phyloP scores from a whole-genome alignment of 345 rosid species.

The Aquilaria sinensis region DNA sequence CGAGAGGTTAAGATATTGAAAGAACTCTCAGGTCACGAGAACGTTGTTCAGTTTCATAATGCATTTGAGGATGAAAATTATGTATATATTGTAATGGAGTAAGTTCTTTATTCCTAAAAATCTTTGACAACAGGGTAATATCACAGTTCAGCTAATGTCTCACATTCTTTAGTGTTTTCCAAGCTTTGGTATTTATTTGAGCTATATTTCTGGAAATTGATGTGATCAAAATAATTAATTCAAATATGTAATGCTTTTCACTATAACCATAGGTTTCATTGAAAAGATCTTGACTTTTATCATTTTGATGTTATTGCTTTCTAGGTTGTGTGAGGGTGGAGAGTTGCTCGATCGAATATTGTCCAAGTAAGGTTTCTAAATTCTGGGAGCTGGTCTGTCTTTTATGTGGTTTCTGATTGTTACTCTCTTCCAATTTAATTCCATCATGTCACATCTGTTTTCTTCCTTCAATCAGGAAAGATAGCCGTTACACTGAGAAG shows the following conservation, averaged over 20 bases:
- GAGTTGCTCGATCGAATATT: slow-evolving; percentile 91
- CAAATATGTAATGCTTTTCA: not conserved
- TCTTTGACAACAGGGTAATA: not conserved
- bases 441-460: slow-evolving; percentile 6
- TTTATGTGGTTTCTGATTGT: not conserved
- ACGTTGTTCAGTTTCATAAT: slow-evolving; percentile 74
- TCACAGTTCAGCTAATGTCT: not conserved
- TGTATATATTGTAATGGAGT: slow-evolving; percentile 98
- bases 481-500: slow-evolving; percentile 65
- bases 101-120: slow-evolving; percentile 25
- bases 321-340: slow-evolving; percentile 96
- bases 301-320: slow-evolving; percentile 1
- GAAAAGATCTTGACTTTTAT: not conserved
- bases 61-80: slow-evolving; percentile 87
- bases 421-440: not conserved
- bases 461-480: slow-evolving; percentile 56
- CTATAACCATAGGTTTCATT: not conserved
- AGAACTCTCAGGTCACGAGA: slow-evolving; percentile 86
- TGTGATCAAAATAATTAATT: not conserved
- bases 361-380: slow-evolving; percentile 56
- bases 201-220: not conserved
- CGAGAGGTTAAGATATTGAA: slow-evolving; percentile 79
- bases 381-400: slow-evolving; percentile 4
- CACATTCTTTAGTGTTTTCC: not conserved
- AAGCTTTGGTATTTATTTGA: not conserved